phyloP scores from a whole-genome alignment of 2,329 filamentous ascomycete species.

The Xylaria multiplex region DNA sequence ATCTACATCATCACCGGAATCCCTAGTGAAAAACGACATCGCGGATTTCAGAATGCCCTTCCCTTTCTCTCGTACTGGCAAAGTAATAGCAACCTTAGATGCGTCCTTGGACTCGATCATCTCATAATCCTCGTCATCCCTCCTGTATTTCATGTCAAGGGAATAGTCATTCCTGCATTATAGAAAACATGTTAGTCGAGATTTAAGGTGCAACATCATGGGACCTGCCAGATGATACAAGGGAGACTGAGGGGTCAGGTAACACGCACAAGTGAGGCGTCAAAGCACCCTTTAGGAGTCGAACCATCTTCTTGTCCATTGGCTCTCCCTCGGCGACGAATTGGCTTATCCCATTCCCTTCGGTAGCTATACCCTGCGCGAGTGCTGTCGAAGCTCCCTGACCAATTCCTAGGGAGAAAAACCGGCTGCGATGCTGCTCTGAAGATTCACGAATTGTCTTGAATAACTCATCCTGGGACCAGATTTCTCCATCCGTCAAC shows the following conservation, averaged over 20 bases:
- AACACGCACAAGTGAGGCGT: conserved; percentile 6
- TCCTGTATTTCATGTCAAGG: conserved; percentile 27
- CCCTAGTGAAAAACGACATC: no score
- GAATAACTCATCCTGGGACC: conserved; percentile 21
- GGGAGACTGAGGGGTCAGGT: no score
- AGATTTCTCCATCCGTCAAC: conserved; percentile 27
- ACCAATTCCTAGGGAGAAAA: conserved; percentile 31
- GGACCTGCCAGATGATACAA: no score
- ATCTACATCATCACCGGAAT: not conserved
- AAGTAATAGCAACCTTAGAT: conserved; percentile 11
- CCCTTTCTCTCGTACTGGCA: conserved; percentile 9
- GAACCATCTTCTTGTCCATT: conserved; percentile 35
- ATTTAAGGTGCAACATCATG: no score
- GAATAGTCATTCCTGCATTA: not conserved
- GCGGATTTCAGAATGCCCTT: not conserved
- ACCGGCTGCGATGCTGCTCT: conserved; percentile 6
- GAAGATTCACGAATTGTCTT: conserved; percentile 11
- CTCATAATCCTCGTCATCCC: conserved; percentile 31
- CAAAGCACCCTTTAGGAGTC: conserved; percentile 29
- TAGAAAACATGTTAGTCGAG: no score
- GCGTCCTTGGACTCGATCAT: conserved; percentile 15
- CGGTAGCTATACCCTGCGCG: conserved; percentile 26
- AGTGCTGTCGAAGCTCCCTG: conserved; percentile 20
- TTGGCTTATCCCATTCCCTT: conserved; percentile 27
- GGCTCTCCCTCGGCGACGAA: conserved; percentile 27